phyloP scores from a whole-genome alignment of 2,329 filamentous ascomycete genomes.

The Sclerotinia spermophila region DNA sequence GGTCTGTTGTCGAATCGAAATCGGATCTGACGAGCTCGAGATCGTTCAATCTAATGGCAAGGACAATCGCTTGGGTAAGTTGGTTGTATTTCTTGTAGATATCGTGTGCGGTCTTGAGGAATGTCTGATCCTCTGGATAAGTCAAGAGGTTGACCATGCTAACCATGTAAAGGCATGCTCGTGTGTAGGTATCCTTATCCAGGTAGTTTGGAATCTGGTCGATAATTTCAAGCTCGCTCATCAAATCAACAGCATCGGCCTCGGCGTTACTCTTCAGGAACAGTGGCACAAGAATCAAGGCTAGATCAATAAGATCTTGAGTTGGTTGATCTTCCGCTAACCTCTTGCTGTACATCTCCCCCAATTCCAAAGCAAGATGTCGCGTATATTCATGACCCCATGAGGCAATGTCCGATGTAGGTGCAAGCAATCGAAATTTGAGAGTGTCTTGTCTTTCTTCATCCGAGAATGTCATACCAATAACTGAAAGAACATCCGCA shows the following conservation, averaged over 20 bases:
- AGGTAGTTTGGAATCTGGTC: conserved; percentile 84
- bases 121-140: conserved; percentile 94
- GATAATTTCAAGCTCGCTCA: conserved; percentile 97
- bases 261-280: conserved; percentile 98
- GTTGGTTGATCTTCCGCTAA: conserved; percentile 80
- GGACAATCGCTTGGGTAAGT: conserved; percentile 85
- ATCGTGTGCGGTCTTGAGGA: conserved; percentile 85
- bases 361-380: conserved; percentile 92
- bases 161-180: conserved; percentile 97
- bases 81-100: conserved; percentile 95
- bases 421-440: conserved; percentile 88
- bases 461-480: conserved; percentile 98
- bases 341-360: conserved; percentile 86
- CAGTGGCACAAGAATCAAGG: conserved; percentile 80
- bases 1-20: conserved; percentile 76
- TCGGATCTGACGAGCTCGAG: conserved; percentile 75
- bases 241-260: conserved; percentile 92
- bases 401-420: conserved; percentile 86
- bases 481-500: conserved; percentile 92
- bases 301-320: conserved; percentile 80
- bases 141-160: conserved; percentile 98
- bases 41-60: conserved; percentile 92
- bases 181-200: conserved; percentile 87
- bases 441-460: conserved; percentile 94
- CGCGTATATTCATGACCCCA: conserved; percentile 99